phyloP scores from a whole-genome alignment of 2,329 filamentous ascomycete genomes.

The Scedosporium dehoogii region DNA sequence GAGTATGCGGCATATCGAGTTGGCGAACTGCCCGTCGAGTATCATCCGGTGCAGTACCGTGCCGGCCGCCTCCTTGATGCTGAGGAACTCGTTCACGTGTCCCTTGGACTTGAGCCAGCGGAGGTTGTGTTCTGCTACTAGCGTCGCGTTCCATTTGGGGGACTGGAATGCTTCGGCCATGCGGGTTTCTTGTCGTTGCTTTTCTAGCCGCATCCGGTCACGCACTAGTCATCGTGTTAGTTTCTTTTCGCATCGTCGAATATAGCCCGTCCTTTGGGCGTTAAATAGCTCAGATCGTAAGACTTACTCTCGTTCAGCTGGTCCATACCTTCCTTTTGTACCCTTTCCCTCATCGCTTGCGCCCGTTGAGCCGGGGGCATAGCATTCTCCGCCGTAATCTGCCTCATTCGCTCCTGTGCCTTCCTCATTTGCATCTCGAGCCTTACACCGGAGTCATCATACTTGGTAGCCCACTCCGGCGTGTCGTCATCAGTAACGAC shows the following conservation, averaged over 20 bases:
- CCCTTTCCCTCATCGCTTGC: constrained; percentile 29
- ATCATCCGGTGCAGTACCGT: constrained; percentile 42
- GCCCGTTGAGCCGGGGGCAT: constrained; percentile 32
- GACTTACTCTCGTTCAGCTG: constrained; percentile 35
- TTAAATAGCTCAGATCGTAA: background rate
- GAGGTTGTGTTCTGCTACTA: constrained; percentile 34
- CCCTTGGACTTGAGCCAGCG: constrained; percentile 29
- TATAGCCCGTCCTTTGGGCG: background rate
- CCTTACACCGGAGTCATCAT: constrained; percentile 24
- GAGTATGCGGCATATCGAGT: constrained; percentile 30
- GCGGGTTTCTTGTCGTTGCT: constrained; percentile 34
- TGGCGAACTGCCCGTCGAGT: constrained; percentile 33
- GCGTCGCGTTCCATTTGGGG: constrained; percentile 39
- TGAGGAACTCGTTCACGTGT: constrained; percentile 15
- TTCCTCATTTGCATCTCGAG: constrained; percentile 26
- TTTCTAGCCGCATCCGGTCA: constrained; percentile 26
- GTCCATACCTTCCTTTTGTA: constrained; percentile 30
- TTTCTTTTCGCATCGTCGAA: background rate
- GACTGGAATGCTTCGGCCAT: constrained; percentile 41
- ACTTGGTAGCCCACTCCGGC: constrained; percentile 41
- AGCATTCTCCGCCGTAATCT: constrained; percentile 31
- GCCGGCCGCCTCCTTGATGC: constrained; percentile 32
- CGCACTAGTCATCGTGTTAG: constrained; percentile 22
- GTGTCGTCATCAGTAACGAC: constrained; percentile 39
- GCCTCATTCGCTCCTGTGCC: constrained; percentile 28